A percentile compares a stretch with the other conserved stretches of the same genome.
Conservation (phyloP, 2,329 filamentous ascomycete genomes). For the Huntiella abstrusa region DNA sequence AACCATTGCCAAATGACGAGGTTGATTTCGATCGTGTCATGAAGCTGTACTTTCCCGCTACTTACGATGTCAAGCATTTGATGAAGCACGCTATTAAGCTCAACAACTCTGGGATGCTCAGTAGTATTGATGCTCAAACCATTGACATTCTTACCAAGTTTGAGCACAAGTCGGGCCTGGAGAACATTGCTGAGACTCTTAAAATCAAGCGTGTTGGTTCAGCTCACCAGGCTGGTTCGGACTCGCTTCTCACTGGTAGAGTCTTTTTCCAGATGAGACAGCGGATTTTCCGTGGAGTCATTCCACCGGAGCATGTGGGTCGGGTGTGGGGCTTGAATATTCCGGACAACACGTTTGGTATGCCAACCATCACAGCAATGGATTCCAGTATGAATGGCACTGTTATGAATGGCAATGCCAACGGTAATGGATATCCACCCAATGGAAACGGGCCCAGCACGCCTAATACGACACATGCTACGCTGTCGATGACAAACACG, state of each 20-base stretch:
- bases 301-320: conserved; percentile 65
- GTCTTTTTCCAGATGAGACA: conserved; percentile 90
- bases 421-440: conserved; percentile 21
- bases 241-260: conserved; percentile 79
- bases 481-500: conserved; percentile 21
- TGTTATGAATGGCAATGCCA: conserved; percentile 17
- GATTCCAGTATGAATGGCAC: conserved; percentile 27
- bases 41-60: conserved; percentile 78
- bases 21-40: conserved; percentile 75
- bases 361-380: conserved; percentile 4
- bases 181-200: conserved; percentile 83
- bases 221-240: conserved; percentile 82
- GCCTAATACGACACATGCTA: conserved; percentile 46
- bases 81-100: conserved; percentile 73
- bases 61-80: conserved; percentile 93
- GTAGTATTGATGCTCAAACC: conserved; percentile 43
- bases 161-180: conserved; percentile 77
- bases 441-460: conserved; percentile 39
- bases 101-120: conserved; percentile 43
- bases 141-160: conserved; percentile 65
- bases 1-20: conserved; percentile 72
- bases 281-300: conserved; percentile 66
- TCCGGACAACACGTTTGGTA: conserved; percentile 27
- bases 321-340: conserved; percentile 87
- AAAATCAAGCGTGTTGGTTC: conserved; percentile 76